phyloP scores from a whole-genome alignment of 495 filamentous ascomycete species.

The Aspergillus cavernicola region DNA sequence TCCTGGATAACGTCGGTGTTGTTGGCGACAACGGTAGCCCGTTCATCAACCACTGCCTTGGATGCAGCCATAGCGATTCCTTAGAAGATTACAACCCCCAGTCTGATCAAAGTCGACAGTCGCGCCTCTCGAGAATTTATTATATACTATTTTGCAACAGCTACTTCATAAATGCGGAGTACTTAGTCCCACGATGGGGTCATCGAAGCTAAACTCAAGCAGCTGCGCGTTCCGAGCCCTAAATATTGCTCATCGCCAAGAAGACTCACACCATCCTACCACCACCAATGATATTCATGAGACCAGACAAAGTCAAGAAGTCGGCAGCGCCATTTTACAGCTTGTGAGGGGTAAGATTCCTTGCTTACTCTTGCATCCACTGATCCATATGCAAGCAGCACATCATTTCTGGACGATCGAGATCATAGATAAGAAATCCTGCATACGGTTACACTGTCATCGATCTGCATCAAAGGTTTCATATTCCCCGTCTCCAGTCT shows the following conservation, averaged over 20 bases:
- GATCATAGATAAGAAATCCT: background rate
- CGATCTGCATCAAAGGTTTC: too few species aligned
- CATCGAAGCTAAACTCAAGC: conserved; percentile 4
- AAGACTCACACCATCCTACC: background rate
- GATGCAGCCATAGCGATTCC: background rate
- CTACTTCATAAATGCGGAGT: too few species aligned
- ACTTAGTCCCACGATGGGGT: background rate
- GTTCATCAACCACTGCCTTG: background rate
- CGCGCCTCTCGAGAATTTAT: too few species aligned
- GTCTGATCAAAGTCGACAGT: too few species aligned
- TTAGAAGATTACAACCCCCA: background rate
- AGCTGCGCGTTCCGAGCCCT: background rate
- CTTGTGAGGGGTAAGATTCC: background rate
- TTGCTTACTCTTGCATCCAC: background rate
- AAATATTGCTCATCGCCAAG: conserved; percentile 5
- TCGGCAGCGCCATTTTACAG: background rate
- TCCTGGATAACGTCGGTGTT: background rate
- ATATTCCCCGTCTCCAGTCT: background rate
- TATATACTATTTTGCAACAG: too few species aligned
- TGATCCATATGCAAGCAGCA: background rate
- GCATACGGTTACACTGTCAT: too few species aligned
- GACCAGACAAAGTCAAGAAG: background rate
- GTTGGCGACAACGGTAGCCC: background rate
- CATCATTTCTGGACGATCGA: conserved; percentile 4
- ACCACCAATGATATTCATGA: background rate